A percentile compares a stretch with the other conserved stretches of the same genome.
These are phyloP conservation scores for Aspergillus oerlinghausenensis DNA, from an alignment of 2,329 filamentous ascomycete species.

Conservation along the genomic window DNA sequence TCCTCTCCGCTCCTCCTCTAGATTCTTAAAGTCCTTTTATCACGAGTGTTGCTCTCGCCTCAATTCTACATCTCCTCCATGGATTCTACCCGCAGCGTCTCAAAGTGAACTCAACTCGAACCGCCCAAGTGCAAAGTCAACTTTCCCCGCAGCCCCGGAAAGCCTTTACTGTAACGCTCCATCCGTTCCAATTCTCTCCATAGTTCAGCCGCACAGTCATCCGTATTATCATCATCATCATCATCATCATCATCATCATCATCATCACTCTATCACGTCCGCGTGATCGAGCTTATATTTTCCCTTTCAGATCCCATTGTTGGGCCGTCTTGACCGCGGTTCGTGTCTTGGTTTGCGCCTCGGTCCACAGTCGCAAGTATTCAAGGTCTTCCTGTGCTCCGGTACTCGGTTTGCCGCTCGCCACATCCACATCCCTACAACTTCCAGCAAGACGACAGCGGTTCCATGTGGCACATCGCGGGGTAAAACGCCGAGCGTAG, in stretches of 20 bases:
- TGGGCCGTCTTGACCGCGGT: not conserved
- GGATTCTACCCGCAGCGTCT: not conserved
- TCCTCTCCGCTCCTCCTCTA: constrained; percentile 1
- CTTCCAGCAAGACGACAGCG: constrained; percentile 5
- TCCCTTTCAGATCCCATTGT: not conserved
- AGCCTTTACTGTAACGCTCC: constrained; percentile 6
- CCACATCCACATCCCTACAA: not conserved
- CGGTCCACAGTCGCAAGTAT: not conserved
- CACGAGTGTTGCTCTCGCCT: not conserved
- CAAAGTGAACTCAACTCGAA: not conserved
- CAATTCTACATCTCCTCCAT: not conserved
- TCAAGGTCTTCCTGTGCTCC: not conserved
- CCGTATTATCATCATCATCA: not conserved
- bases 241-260: not conserved
- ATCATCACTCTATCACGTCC: not conserved
- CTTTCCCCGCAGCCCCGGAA: constrained; percentile 11
- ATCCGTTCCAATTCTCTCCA: not conserved
- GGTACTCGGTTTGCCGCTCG: not conserved
- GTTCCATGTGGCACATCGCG: constrained; percentile 1
- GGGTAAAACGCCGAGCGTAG: constrained; percentile 2
- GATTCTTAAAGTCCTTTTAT: not conserved
- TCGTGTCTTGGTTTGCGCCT: not conserved
- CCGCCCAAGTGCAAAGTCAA: not conserved
- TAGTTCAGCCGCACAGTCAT: not conserved
- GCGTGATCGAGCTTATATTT: not conserved